These are phyloP conservation scores for Suillus cothurnatus DNA, from an alignment of 768 basidiomycete species.

Conservation along the genomic window DNA sequence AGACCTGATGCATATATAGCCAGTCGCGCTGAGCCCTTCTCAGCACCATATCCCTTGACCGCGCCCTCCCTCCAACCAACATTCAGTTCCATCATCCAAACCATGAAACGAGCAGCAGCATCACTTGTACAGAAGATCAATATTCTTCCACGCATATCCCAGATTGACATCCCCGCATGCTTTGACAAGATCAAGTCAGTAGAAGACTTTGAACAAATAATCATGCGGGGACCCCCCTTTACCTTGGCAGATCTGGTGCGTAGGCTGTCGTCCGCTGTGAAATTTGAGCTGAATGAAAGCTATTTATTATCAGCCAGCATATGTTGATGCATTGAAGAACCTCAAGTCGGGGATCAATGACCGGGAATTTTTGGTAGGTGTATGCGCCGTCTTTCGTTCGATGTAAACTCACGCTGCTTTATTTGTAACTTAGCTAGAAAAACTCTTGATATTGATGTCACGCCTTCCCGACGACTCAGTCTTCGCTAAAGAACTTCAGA, in stretches of 20 bases:
- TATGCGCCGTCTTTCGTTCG: not conserved
- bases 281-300: not conserved
- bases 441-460: conserved; percentile 60
- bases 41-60: not conserved
- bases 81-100: not conserved
- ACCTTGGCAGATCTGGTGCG: conserved; percentile 31
- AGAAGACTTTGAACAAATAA: conserved; percentile 31
- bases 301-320: conserved; percentile 43
- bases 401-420: conserved; percentile 13
- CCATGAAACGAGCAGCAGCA: not conserved
- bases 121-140: not conserved
- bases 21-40: not conserved
- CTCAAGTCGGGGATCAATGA: conserved; percentile 52
- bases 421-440: conserved; percentile 57
- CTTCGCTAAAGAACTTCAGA: conserved; percentile 44
- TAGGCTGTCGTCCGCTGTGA: not conserved
- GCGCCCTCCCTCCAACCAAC: not conserved
- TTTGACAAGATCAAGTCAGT: conserved; percentile 19
- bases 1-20: not conserved
- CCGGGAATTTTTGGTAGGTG: conserved; percentile 57
- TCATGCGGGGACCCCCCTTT: conserved; percentile 28
- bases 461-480: conserved; percentile 38
- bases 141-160: not conserved
- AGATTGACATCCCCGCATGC: not conserved
- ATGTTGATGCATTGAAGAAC: conserved; percentile 49